phyloP scores from a whole-genome alignment of 2,329 filamentous ascomycete genomes.

The Alternaria arborescens region DNA sequence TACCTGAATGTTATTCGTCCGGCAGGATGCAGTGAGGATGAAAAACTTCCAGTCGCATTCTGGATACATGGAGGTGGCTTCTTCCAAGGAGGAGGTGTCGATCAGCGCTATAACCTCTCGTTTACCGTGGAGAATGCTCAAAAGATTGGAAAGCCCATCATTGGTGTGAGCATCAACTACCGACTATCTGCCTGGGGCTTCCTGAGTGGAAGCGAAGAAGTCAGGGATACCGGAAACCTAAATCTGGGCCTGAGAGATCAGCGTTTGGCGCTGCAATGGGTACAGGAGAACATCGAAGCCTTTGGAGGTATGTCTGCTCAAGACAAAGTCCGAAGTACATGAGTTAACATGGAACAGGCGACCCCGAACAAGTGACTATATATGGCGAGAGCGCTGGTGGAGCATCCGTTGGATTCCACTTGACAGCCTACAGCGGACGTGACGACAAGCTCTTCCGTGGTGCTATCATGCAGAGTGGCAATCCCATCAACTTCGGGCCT shows the following conservation, averaged over 20 bases:
- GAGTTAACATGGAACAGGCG: constrained; percentile 45
- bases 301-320: constrained; percentile 53
- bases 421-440: constrained; percentile 59
- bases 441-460: constrained; percentile 59
- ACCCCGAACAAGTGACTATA: constrained; percentile 55
- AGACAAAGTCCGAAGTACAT: constrained; percentile 32
- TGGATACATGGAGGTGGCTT: constrained; percentile 66
- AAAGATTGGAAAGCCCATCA: constrained; percentile 58
- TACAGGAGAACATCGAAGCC: constrained; percentile 54
- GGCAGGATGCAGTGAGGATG: constrained; percentile 31
- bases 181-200: constrained; percentile 71
- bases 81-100: constrained; percentile 58
- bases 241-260: constrained; percentile 59
- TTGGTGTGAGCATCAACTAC: constrained; percentile 58
- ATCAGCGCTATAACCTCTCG: constrained; percentile 62
- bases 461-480: constrained; percentile 58
- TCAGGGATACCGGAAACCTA: constrained; percentile 55
- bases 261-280: constrained; percentile 57
- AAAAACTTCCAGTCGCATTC: constrained; percentile 62
- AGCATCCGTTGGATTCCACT: constrained; percentile 54
- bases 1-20: constrained; percentile 64
- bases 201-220: constrained; percentile 55
- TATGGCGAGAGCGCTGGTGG: constrained; percentile 58
- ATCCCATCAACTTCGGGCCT: constrained; percentile 44
- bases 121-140: constrained; percentile 59